A percentile compares a stretch with the other conserved stretches of the same genome.
Conservation (phyloP, 139 green algal genomes). For the Picochlorum sp. region DNA sequence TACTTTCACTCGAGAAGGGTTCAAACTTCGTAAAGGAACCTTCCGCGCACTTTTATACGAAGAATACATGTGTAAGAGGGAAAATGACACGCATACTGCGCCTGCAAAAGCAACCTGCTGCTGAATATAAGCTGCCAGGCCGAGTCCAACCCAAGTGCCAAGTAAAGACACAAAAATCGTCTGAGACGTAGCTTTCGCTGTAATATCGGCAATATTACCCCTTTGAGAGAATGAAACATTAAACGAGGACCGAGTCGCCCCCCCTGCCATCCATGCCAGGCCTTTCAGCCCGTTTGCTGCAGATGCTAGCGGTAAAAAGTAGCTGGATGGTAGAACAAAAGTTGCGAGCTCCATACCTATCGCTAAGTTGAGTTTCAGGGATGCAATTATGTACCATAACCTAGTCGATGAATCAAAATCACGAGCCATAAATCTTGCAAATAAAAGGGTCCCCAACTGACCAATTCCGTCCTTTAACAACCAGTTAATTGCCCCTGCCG, state of each 20-base stretch:
- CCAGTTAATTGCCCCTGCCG: constrained; percentile 62
- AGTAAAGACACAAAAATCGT: constrained; percentile 56
- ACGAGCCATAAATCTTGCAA: constrained; percentile 55
- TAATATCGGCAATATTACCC: constrained; percentile 59
- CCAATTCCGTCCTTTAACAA: constrained; percentile 64
- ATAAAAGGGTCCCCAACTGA: constrained; percentile 57
- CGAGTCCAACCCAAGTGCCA: constrained; percentile 30
- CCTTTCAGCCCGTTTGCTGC: constrained; percentile 60
- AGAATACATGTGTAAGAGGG: constrained; percentile 19
- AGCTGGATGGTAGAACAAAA: constrained; percentile 23
- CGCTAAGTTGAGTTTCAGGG: constrained; percentile 20
- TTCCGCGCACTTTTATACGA: constrained; percentile 1
- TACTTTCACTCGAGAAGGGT: constrained; percentile 20
- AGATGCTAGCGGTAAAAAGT: constrained; percentile 49
- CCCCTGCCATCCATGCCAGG: constrained; percentile 54
- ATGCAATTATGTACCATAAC: constrained; percentile 32
- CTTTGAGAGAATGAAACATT: constrained; percentile 52
- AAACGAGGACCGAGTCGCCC: constrained; percentile 50
- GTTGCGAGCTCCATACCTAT: constrained; percentile 47
- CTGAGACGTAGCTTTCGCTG: constrained; percentile 49
- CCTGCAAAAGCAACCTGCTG: constrained; percentile 3
- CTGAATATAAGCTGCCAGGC: constrained; percentile 3
- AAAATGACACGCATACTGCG: constrained; percentile 8
- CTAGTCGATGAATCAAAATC: constrained; percentile 63
- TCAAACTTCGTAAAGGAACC: constrained; percentile 57